Percentiles rank a stretch among this genome's conserved stretches.
Conservation (phyloP, 148 eudicot genomes). For the Fagopyrum esculentum region DNA sequence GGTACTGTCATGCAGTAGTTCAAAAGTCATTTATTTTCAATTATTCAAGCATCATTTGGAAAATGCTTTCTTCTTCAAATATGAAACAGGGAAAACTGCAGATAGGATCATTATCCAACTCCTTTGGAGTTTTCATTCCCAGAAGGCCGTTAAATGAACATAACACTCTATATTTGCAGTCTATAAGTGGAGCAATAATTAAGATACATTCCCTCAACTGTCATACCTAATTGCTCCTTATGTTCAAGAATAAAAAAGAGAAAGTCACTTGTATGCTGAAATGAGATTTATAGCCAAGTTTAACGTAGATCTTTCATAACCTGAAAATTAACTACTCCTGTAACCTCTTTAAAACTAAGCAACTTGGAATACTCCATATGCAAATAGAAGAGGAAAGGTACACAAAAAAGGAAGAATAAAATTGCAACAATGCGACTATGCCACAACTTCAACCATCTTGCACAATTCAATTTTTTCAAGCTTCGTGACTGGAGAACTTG, state of each 20-base stretch:
- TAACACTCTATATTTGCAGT: neutral
- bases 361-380: neutral
- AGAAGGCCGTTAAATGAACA: neutral
- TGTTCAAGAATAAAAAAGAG: neutral
- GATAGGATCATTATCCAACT: neutral
- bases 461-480: neutral
- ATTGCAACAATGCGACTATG: constrained; percentile 5
- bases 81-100: neutral
- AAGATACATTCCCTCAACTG: neutral
- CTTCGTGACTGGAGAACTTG: neutral
- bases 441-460: neutral
- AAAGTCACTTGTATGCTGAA: neutral
- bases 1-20: neutral
- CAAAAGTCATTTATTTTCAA: neutral
- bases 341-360: neutral
- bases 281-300: neutral
- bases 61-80: neutral
- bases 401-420: neutral
- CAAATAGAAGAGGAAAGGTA: neutral
- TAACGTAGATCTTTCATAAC: neutral
- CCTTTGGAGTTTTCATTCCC: neutral
- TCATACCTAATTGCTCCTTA: neutral
- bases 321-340: neutral
- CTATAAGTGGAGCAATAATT: neutral
- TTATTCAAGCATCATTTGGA: neutral